These are phyloP conservation scores for Verbascum thapsus DNA, from an alignment of 257 asterid genomes.

Conservation along the genomic window DNA sequence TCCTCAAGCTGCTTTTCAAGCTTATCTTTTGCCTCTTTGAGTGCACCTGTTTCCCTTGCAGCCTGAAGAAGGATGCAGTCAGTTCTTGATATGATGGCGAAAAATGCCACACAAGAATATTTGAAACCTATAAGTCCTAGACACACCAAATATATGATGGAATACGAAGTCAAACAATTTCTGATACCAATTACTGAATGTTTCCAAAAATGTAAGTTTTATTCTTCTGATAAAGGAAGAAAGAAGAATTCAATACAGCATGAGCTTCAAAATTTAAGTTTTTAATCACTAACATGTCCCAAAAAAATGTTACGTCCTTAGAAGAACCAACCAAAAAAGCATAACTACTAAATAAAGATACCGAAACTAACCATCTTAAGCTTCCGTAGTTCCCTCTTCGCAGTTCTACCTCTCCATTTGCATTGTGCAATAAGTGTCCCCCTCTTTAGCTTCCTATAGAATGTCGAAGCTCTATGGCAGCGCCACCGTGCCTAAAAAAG, in stretches of 20 bases:
- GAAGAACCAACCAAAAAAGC: neutral
- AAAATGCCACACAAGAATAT: conserved; percentile 11
- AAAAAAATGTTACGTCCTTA: conserved; percentile 14
- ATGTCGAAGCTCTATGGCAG: conserved; percentile 61
- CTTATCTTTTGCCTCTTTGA: conserved; percentile 98
- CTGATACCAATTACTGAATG: conserved; percentile 17
- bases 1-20: conserved; percentile 96
- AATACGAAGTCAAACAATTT: neutral
- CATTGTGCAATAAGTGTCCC: conserved; percentile 82
- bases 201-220: conserved; percentile 17
- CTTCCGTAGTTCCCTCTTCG: conserved; percentile 77
- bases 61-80: conserved; percentile 55
- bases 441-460: conserved; percentile 64
- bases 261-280: conserved; percentile 13
- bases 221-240: neutral
- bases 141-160: too few relatives aligned
- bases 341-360: conserved; percentile 24
- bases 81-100: conserved; percentile 8
- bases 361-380: conserved; percentile 73
- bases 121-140: conserved; percentile 13
- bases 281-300: conserved; percentile 13
- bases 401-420: conserved; percentile 84
- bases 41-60: conserved; percentile 98
- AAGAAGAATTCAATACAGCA: conserved; percentile 12
- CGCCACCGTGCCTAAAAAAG: conserved; percentile 81